These are phyloP conservation scores for Fusarium ambrosium DNA, from an alignment of 2,329 filamentous ascomycete genomes.

Conservation along the genomic window DNA sequence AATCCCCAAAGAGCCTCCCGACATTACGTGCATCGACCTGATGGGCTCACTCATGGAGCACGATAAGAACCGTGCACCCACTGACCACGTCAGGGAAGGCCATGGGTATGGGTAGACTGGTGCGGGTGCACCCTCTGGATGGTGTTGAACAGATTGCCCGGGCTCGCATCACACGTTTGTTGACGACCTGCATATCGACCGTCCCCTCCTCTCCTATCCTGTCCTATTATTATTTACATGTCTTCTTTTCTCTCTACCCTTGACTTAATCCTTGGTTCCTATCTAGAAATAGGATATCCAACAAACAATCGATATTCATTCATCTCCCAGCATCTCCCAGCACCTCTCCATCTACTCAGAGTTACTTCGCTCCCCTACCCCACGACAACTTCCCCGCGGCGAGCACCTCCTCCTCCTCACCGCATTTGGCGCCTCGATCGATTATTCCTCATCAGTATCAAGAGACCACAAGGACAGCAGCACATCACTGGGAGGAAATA, in stretches of 20 bases:
- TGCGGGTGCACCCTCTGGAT: constrained; percentile 45
- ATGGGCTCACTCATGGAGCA: constrained; percentile 47
- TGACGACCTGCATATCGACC: constrained; percentile 39
- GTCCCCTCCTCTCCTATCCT: constrained; percentile 40
- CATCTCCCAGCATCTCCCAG: constrained; percentile 19
- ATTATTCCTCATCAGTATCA: constrained; percentile 15
- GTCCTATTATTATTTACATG: constrained; percentile 38
- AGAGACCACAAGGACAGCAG: neutral
- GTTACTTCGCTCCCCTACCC: constrained; percentile 7
- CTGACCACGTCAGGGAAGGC: constrained; percentile 49
- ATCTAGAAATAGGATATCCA: constrained; percentile 13
- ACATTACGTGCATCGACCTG: constrained; percentile 46
- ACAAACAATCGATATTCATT: constrained; percentile 13
- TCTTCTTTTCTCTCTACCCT: constrained; percentile 26
- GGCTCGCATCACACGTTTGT: constrained; percentile 48
- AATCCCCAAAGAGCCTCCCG: constrained; percentile 38
- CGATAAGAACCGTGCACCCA: constrained; percentile 47
- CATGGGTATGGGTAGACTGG: constrained; percentile 47
- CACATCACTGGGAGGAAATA: neutral
- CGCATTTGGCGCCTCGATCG: constrained; percentile 38
- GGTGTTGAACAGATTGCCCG: constrained; percentile 48
- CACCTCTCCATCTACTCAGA: constrained; percentile 9
- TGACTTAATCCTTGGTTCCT: constrained; percentile 27
- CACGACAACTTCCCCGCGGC: constrained; percentile 22
- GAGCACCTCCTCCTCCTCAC: constrained; percentile 20